Conservation (phyloP, 192 early-diverging fungal genomes). For the Glomus cerebriforme region DNA sequence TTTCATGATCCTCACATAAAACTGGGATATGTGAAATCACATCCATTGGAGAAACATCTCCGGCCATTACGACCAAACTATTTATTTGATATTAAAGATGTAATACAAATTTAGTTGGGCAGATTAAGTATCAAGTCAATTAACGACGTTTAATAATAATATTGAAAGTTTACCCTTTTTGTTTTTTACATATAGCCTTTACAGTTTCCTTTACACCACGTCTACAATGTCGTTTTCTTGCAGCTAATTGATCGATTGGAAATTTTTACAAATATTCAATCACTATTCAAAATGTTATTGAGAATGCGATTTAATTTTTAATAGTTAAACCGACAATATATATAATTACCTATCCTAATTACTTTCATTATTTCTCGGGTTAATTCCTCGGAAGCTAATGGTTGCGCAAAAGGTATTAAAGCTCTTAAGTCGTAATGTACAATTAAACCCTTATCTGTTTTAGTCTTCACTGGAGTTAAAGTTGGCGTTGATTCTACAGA, state of each 20-base stretch:
- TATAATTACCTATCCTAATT: conserved; percentile 81
- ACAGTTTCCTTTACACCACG: conserved; percentile 98
- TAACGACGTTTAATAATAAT: neutral
- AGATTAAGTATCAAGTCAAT: conserved; percentile 8
- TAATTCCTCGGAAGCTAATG: conserved; percentile 81
- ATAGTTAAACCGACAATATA: neutral
- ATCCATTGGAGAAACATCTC: conserved; percentile 96
- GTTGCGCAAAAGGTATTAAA: conserved; percentile 73
- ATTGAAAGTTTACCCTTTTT: conserved; percentile 65
- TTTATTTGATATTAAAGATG: neutral
- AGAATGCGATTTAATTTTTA: neutral
- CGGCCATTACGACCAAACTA: conserved; percentile 90
- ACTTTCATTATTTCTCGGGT: conserved; percentile 86
- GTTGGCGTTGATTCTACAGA: conserved; percentile 8
- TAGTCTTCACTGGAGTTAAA: neutral
- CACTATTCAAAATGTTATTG: neutral
- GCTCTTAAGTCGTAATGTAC: conserved; percentile 50
- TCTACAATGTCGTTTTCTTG: conserved; percentile 84
- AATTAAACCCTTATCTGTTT: conserved; percentile 42
- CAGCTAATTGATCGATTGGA: conserved; percentile 50
- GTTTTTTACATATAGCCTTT: conserved; percentile 93
- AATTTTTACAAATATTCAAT: neutral
- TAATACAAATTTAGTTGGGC: neutral
- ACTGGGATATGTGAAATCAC: conserved; percentile 97
- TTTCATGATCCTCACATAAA: conserved; percentile 93